phyloP scores from a whole-genome alignment of 441 rosid genomes.

The Biscutella auriculata region DNA sequence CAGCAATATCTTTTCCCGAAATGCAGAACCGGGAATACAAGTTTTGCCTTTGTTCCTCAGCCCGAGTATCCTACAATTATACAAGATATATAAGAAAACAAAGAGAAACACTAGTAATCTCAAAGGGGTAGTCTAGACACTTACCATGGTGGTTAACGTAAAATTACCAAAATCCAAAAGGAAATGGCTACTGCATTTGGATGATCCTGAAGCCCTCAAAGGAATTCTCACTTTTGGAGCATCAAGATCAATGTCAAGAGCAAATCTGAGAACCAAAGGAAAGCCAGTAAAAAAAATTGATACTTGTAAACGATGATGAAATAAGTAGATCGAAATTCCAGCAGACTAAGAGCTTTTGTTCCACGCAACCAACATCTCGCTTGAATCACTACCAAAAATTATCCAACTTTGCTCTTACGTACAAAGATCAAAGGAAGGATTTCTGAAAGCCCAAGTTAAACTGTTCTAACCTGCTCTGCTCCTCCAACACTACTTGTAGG shows the following conservation, averaged over 20 bases:
- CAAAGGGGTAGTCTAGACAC: conserved; percentile 20
- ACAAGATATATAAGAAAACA: conserved; percentile 17
- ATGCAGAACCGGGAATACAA: conserved; percentile 83
- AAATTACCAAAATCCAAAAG: conserved; percentile 97
- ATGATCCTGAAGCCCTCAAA: conserved; percentile 51
- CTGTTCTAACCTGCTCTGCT: conserved; percentile 70
- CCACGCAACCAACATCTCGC: conserved; percentile 10
- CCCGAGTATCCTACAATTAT: conserved; percentile 57
- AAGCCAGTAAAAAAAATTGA: neutral
- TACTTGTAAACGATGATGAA: neutral
- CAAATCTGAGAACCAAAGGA: conserved; percentile 49
- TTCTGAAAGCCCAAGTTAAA: neutral
- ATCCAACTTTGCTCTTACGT: neutral
- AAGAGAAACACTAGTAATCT: conserved; percentile 10
- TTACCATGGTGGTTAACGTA: conserved; percentile 76
- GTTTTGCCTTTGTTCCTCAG: conserved; percentile 72
- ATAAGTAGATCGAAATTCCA: neutral
- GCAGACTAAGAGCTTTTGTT: conserved; percentile 4
- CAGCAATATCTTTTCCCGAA: conserved; percentile 96
- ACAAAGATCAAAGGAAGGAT: neutral
- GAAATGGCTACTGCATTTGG: conserved; percentile 66
- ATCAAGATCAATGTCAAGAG: conserved; percentile 97
- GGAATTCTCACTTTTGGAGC: conserved; percentile 98
- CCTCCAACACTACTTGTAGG: conserved; percentile 89
- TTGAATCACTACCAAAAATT: conserved; percentile 7